Evolutionary conservation across 495 filamentous ascomycete species (phyloP).

Genomic region (Amphirosellinia nigrospora): DNA sequence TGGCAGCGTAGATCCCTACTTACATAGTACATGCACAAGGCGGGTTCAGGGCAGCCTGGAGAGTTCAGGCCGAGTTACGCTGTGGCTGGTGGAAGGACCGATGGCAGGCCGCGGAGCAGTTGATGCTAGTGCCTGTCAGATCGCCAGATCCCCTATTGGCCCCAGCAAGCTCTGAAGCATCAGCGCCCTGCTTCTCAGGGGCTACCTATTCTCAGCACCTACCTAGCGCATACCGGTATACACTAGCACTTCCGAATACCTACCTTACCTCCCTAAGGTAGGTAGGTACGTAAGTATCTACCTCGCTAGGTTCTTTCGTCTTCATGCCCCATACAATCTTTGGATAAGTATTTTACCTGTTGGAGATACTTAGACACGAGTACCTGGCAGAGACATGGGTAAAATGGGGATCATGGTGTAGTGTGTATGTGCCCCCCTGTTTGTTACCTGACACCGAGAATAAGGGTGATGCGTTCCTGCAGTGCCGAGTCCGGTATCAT

Average conservation of each 20-base stretch:
- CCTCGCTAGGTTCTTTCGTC: too few relatives aligned
- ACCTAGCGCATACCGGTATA: too few relatives aligned
- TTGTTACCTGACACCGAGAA: conserved; percentile 16
- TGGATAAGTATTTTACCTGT: neutral
- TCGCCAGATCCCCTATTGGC: conserved; percentile 22
- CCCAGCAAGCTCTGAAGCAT: neutral
- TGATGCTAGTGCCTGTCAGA: neutral
- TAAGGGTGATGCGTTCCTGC: conserved; percentile 2
- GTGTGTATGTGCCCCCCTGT: neutral
- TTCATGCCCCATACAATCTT: too few relatives aligned
- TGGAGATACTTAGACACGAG: neutral
- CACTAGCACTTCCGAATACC: too few relatives aligned
- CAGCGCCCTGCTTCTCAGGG: neutral
- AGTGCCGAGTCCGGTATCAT: neutral
- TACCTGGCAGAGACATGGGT: too few relatives aligned
- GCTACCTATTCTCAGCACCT: too few relatives aligned
- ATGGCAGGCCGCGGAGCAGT: conserved; percentile 16
- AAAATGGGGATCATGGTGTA: too few relatives aligned
- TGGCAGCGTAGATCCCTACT: conserved; percentile 11
- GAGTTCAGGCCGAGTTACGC: conserved; percentile 1
- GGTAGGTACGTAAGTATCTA: too few relatives aligned
- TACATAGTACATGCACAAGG: neutral
- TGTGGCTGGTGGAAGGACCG: conserved; percentile 26
- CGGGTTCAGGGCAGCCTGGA: neutral
- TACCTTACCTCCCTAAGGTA: too few relatives aligned